Percentiles rank a stretch among this genome's conserved stretches.
Evolutionary conservation across 2,329 filamentous ascomycete species (phyloP).

Genomic region (Epichloe hybrida): DNA sequence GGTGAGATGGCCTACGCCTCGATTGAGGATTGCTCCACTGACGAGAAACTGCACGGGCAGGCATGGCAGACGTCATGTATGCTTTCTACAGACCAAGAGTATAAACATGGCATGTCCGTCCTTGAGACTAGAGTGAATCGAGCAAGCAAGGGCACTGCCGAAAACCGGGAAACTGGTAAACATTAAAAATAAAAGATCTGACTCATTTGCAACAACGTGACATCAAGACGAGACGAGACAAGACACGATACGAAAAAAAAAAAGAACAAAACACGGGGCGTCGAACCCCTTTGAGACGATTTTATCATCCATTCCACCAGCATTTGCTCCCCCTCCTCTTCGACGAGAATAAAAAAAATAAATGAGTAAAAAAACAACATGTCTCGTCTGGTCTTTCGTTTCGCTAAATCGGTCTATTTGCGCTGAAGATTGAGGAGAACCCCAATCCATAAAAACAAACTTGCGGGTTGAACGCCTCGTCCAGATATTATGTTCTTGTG

Average conservation of each 20-base stretch:
- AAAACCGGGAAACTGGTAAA: not conserved
- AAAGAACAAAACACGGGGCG: not conserved
- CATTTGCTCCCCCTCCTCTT: not conserved
- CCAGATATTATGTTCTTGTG: not conserved
- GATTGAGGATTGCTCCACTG: too few relatives aligned
- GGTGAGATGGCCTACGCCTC: too few relatives aligned
- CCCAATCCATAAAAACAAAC: not conserved
- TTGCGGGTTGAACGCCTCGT: not conserved
- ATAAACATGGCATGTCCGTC: too few relatives aligned
- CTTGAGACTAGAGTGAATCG: too few relatives aligned
- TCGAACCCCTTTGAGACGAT: not conserved
- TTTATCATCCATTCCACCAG: not conserved
- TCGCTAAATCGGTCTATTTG: conserved; percentile 4
- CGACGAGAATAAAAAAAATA: not conserved
- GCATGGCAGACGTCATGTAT: too few relatives aligned
- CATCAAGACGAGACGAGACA: not conserved
- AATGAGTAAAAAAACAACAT: not conserved
- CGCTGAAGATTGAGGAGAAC: conserved; percentile 1
- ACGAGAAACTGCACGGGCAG: too few relatives aligned
- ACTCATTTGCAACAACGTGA: not conserved
- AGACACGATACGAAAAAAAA: not conserved
- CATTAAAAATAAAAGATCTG: not conserved
- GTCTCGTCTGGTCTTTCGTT: not conserved
- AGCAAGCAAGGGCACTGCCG: not conserved
- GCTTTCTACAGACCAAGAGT: too few relatives aligned